Base-by-base conservation (phyloP, 768 basidiomycete genomes). In the Pleurotus tuoliensis region DNA sequence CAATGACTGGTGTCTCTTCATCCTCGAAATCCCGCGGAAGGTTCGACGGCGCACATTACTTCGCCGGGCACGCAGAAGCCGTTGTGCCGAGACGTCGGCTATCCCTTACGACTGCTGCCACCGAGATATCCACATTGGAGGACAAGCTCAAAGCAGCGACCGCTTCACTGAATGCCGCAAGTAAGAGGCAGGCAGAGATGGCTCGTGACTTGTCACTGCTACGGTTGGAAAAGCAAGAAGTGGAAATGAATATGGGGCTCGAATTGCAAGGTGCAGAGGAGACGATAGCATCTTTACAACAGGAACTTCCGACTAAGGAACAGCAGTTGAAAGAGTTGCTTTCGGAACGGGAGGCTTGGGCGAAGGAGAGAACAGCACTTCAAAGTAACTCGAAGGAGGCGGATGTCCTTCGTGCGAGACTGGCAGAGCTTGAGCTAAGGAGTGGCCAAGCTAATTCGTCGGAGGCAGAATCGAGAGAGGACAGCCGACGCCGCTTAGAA, bases 1-100 rank as follows among this genome's bases (percentile, higher is more conserved):
- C 78, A 24, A 69, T 71, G 18, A 71, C 75, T 24, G 79, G 76
- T 45, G 59, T 69, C 12, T 69, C 74, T 2, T 73, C 78, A 1
- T 69, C 77, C 11, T 72, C 81, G 4, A 72, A 78, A n/a, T 18
- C 38, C 18, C 76, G 74, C 41, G 62, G 73, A 7, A 83, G 82
- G 39, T 94, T 94, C 66, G 90, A 91, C 54, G 90, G 90, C 11
- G 83, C 87, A 0, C 91, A 93, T 71, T 76, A 94, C 53, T 93
- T 93, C 61, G 90, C 93, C 0, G 92, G 92, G 0, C 88, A 93
- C 61, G 83, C 81, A 3, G 79, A 84, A 44, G 80, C 89, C 4
- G 71, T 88, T 15, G 73, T 88, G 0, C 89, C 88, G 0, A 71
- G 67, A 45, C 64, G 71, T 41, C 73, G 73, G 27, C 69, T 76